Evolutionary conservation across 2,329 filamentous ascomycete species (phyloP).

Genomic region (Apiospora pterosperma): DNA sequence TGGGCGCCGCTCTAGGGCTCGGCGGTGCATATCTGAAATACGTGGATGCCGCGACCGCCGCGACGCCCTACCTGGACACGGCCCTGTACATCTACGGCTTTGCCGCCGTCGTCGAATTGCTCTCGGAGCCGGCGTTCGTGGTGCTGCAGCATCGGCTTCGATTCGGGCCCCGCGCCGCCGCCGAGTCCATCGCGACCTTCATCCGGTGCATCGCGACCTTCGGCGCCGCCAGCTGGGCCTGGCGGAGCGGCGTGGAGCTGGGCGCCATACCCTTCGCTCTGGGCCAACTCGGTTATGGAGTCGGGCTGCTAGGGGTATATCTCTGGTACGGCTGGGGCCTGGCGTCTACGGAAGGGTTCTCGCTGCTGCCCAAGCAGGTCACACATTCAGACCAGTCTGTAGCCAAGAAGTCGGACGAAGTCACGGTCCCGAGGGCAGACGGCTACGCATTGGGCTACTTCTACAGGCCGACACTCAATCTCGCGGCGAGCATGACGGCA

Average conservation of each 20-base stretch:
- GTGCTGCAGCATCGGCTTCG: constrained; percentile 78
- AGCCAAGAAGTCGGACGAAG: not conserved
- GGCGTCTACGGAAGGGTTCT: constrained; percentile 60
- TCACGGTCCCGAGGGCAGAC: not conserved
- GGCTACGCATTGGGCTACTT: constrained; percentile 60
- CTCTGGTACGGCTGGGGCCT: constrained; percentile 55
- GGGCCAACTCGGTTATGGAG: constrained; percentile 77
- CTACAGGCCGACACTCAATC: constrained; percentile 64
- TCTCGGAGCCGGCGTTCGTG: constrained; percentile 86
- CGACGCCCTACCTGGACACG: constrained; percentile 60
- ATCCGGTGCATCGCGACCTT: constrained; percentile 75
- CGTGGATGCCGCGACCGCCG: constrained; percentile 40
- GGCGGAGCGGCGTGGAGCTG: constrained; percentile 46
- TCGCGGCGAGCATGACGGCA: constrained; percentile 79
- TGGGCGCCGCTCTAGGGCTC: constrained; percentile 60
- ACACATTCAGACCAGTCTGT: constrained; percentile 13
- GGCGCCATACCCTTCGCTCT: constrained; percentile 87
- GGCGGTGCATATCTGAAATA: constrained; percentile 65
- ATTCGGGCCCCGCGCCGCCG: constrained; percentile 75
- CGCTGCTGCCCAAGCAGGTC: constrained; percentile 54
- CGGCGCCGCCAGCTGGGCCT: constrained; percentile 62
- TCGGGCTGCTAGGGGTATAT: constrained; percentile 69
- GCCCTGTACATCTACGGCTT: constrained; percentile 54
- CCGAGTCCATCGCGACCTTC: constrained; percentile 81
- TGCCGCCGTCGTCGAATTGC: constrained; percentile 67